phyloP scores from a whole-genome alignment of 371 early-diverging fungal genomes.

The Rhizopus stolonifer region DNA sequence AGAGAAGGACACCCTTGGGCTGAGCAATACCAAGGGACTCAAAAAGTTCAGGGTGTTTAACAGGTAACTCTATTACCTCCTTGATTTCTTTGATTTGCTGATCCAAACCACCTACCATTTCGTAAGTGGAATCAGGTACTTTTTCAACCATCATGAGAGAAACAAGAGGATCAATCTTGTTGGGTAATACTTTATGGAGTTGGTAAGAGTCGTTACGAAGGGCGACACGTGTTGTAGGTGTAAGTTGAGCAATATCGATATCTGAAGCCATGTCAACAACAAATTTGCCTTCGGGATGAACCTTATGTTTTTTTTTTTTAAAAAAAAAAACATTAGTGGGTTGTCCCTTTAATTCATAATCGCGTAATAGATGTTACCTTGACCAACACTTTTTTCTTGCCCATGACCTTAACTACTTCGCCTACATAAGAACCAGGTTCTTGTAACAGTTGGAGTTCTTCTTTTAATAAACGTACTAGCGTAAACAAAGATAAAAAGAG shows the following conservation, averaged over 20 bases:
- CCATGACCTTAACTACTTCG: slow-evolving; percentile 99
- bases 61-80: slow-evolving; percentile 99
- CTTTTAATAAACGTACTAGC: slow-evolving; percentile 97
- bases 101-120: slow-evolving; percentile 99
- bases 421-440: slow-evolving; percentile 98
- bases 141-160: slow-evolving; percentile 99
- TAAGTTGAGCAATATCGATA: slow-evolving; percentile 92
- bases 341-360: too few species aligned
- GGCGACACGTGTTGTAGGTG: slow-evolving; percentile 97
- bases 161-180: slow-evolving; percentile 99
- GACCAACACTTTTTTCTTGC: slow-evolving; percentile 98
- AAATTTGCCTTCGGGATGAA: slow-evolving; percentile 99
- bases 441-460: slow-evolving; percentile 97
- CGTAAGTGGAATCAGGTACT: slow-evolving; percentile 99
- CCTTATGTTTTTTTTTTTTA: too few species aligned
- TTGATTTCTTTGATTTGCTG: slow-evolving; percentile 99
- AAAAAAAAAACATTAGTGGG: background rate
- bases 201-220: slow-evolving; percentile 97
- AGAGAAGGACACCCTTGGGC: slow-evolving; percentile 72
- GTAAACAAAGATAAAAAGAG: background rate
- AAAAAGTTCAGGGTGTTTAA: slow-evolving; percentile 68
- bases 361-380: too few species aligned
- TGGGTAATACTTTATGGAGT: slow-evolving; percentile 99
- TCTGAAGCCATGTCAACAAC: slow-evolving; percentile 93
- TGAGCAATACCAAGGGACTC: slow-evolving; percentile 64